Evolutionary conservation across 2,329 filamentous ascomycete genomes (phyloP).

Genomic region (Fonsecaea pugnacius): DNA sequence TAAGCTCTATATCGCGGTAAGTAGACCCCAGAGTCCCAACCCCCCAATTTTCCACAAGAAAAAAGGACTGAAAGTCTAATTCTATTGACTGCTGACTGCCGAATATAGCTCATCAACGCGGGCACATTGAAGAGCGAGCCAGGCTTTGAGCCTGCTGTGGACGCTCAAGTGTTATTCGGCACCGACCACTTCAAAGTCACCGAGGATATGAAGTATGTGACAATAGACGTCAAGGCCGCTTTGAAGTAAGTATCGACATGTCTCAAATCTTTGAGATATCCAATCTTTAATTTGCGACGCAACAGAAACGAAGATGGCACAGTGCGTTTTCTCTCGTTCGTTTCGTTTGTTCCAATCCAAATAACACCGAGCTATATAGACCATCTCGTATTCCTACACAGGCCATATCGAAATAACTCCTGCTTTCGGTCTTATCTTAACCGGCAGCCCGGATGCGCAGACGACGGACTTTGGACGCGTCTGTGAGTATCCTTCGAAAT

Average conservation of each 20-base stretch:
- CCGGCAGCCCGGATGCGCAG: not conserved
- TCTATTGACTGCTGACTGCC: not conserved
- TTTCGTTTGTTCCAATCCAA: not conserved
- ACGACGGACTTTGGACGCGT: slow-evolving; percentile 3
- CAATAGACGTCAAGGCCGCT: not conserved
- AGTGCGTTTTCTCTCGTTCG: not conserved
- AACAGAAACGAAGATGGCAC: slow-evolving; percentile 3
- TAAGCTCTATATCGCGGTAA: not conserved
- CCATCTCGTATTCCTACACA: slow-evolving; percentile 4
- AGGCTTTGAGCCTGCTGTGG: not conserved
- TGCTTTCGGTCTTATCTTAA: not conserved
- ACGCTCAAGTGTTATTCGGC: not conserved
- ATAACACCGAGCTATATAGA: not conserved
- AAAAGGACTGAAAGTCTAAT: too few relatives aligned
- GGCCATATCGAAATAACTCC: slow-evolving; percentile 1
- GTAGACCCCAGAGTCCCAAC: not conserved
- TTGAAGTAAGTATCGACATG: slow-evolving; percentile 1
- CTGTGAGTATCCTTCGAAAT: not conserved
- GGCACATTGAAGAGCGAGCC: slow-evolving; percentile 4
- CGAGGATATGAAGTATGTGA: not conserved
- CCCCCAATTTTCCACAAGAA: too few relatives aligned
- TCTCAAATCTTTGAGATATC: not conserved
- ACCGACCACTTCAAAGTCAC: slow-evolving; percentile 9
- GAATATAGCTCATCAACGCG: slow-evolving; percentile 7
- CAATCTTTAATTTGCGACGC: not conserved